Base-by-base conservation (phyloP, 2,329 filamentous ascomycete genomes). In the Thermothelomyces thermophilus region DNA sequence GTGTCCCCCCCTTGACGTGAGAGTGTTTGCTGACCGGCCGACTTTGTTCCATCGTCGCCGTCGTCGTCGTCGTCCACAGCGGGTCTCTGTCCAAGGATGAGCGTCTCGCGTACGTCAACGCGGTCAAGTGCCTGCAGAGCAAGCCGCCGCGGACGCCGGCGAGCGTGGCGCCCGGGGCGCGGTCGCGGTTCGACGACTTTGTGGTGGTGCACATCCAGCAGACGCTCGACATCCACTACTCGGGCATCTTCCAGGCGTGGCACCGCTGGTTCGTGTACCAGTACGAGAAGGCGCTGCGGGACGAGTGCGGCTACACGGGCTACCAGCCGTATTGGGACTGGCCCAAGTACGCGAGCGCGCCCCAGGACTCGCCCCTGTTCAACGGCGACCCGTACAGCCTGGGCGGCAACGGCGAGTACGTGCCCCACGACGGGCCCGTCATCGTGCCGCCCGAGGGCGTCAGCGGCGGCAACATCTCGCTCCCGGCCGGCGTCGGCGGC, bases 401-500 rank as follows among this genome's bases (percentile, higher is more conserved):
- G 64, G 69, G 70, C 11, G 72, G 73, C 13, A 71, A 77, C 50
- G 73, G 74, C 19, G 62, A 66, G 46, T 64, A 60, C 54, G 55
- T 66, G 35, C 59, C 62, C 7, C 62, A 66, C 39, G 53, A 62
- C 0, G 64, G 64, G 14, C 61, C 63, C 11, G 53, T 64, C 9
- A 64, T 64, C 43, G 56, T 54, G 0, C 62, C 63, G 9, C 60
- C 60, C 3, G 51, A 59, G 3, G 57, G 59, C 31, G 56, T 62
- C 40, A 59, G 61, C n/a, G 60, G 57, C 24, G 56, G 50, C 9
- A 48, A 48, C 36, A 57, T 58, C 19, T 48, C 52, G 16, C 55
- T 75, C 9, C 70, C 73, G 0, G 66, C 74, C 0, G 78, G 75
- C 6, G 66, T 65, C 2, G 79, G 80, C 3, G 78, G 79, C 34